Base-by-base conservation (phyloP, 495 filamentous ascomycete genomes). In the Penicillium coprophilum region DNA sequence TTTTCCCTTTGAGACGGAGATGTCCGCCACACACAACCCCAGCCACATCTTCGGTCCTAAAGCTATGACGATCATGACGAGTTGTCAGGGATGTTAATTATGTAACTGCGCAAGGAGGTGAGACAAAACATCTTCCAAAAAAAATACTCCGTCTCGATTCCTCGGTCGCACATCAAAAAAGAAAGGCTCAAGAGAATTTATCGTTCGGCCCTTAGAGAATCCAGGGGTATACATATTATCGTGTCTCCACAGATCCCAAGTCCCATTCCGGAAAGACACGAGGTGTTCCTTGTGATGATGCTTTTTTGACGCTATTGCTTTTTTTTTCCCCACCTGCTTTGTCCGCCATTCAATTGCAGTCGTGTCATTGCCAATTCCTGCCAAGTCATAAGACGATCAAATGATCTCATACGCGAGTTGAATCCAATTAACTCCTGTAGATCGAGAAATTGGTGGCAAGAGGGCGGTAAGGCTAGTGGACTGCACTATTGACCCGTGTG, bases 391-490 rank as follows among this genome's bases (percentile, higher is more conserved):
- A 38, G 2, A 11, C 8, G 50, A 53, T 53, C 38, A 21, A 11
- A 50, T 44, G 24, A 53, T 38, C 3, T 17, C 15, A 38, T 17
- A 38, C 8, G 6, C 17, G 34, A 8, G 34, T 15, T 38, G 15
- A n/a, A 17, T 17, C 34, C 34, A 38, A 38, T 38, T 15, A 15
- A n/a, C 32, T 36, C 32, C 8, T 38, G 34, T 38, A 38, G 7
- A 38, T 38, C 15, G 34, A n/a, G 34, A n/a, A n/a, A n/a, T 38
- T 38, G n/a, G 6, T 38, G 2, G 32, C 32, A n/a, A n/a, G 15
- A 38, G 15, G n/a, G 34, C 60, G 60, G 57, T 63, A 66, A 50
- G 17, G 27, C 55, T 64, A 64, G 60, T 55, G 60, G 63, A 27
- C 30, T 58, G 50, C 57, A 45, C 63, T 63, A 66, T 66, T 58